Evolutionary conservation across 768 basidiomycete genomes (phyloP).

Genomic region (Rhodotorula taiwanensis): DNA sequence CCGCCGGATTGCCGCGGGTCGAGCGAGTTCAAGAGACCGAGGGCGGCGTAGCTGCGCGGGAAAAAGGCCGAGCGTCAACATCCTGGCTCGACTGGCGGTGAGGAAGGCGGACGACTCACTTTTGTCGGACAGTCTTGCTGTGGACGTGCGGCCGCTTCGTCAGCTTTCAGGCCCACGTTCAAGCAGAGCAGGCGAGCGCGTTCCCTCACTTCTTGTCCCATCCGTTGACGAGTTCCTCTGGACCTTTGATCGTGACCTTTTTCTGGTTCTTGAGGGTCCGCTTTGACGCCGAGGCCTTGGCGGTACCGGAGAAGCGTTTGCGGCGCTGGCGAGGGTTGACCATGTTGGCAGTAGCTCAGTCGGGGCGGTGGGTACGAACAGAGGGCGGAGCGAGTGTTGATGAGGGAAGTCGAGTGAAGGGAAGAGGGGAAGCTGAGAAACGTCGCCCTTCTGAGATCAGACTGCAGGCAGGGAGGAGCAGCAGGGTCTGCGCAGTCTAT

Average conservation of each 20-base stretch:
- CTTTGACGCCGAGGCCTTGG: constrained; percentile 45
- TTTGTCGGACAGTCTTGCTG: constrained; percentile 37
- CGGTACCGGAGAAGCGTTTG: constrained; percentile 70
- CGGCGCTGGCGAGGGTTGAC: constrained; percentile 88
- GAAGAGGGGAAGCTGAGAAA: too few relatives aligned
- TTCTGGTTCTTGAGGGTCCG: constrained; percentile 11
- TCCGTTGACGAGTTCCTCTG: constrained; percentile 18
- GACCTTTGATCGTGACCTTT: constrained; percentile 35
- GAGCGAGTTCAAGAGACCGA: constrained; percentile 24
- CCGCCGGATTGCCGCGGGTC: constrained; percentile 35
- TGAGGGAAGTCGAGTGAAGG: not conserved
- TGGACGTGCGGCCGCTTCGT: not conserved
- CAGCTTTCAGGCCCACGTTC: too few relatives aligned
- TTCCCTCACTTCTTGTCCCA: constrained; percentile 34
- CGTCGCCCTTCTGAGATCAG: too few relatives aligned
- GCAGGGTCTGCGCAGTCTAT: too few relatives aligned
- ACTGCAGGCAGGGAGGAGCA: too few relatives aligned
- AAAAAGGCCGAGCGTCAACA: not conserved
- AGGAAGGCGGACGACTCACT: constrained; percentile 13
- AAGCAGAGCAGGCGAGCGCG: too few relatives aligned
- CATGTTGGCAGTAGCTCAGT: constrained; percentile 52
- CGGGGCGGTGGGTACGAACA: too few relatives aligned
- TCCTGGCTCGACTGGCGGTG: too few relatives aligned
- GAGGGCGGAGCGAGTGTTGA: not conserved
- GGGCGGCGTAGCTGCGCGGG: constrained; percentile 18